These are phyloP conservation scores for Chlamydomonas reinhardtii DNA, from an alignment of 163 green algal genomes.

Conservation along the genomic window DNA sequence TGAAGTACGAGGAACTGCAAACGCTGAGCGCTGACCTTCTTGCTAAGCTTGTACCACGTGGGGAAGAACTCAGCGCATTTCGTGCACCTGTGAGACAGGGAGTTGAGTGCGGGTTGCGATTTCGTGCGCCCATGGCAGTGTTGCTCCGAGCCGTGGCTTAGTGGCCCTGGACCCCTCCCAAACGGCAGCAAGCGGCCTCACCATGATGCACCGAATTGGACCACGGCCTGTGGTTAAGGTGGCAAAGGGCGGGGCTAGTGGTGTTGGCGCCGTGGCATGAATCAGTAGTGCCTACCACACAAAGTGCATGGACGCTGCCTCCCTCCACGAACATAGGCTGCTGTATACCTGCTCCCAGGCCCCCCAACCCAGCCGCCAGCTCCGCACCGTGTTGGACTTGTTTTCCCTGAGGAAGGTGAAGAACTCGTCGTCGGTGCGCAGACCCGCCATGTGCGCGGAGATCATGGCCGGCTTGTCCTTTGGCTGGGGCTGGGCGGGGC, in stretches of 20 bases:
- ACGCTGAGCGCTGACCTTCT: constrained; percentile 53
- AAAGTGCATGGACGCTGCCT: no score
- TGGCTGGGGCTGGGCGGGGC: constrained; percentile 13
- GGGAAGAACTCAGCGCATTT: constrained; percentile 57
- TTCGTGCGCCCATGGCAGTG: no score
- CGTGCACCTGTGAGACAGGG: constrained; percentile 23
- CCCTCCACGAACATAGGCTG: no score
- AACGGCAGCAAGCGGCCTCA: constrained; percentile 15
- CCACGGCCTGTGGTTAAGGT: constrained; percentile 47
- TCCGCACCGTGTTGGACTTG: constrained; percentile 37
- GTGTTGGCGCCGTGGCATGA: no score
- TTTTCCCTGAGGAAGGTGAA: constrained; percentile 47
- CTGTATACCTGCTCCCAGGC: no score
- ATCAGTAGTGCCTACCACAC: no score
- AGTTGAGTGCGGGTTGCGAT: not conserved
- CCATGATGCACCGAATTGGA: constrained; percentile 82
- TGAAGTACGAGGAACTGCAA: no score
- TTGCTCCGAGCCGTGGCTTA: not conserved
- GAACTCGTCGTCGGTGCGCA: constrained; percentile 65
- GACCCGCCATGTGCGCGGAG: constrained; percentile 50
- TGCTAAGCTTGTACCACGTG: constrained; percentile 62
- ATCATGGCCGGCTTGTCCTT: constrained; percentile 40
- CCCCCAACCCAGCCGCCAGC: no score
- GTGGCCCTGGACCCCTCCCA: not conserved
- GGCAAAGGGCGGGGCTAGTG: no score